These are phyloP conservation scores for Afroboletus lepidellus DNA, from an alignment of 1,284 basidiomycete genomes.

Conservation along the genomic window DNA sequence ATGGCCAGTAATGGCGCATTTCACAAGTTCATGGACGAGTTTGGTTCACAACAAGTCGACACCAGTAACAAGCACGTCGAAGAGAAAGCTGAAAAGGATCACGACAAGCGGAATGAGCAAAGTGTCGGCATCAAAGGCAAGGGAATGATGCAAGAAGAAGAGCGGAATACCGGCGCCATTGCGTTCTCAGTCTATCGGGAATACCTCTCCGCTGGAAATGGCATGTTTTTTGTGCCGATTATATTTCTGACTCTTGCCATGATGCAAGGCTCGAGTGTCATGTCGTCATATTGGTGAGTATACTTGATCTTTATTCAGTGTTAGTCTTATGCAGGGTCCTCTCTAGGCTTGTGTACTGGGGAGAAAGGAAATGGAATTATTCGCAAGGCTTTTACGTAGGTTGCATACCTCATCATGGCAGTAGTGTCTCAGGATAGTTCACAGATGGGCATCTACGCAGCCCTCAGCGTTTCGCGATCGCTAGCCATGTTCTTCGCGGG, in stretches of 20 bases:
- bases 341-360: conserved; percentile 68
- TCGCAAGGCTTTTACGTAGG: conserved; percentile 61
- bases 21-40: conserved; percentile 66
- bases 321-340: background rate
- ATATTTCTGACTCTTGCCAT: conserved; percentile 51
- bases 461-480: conserved; percentile 50
- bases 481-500: conserved; percentile 56
- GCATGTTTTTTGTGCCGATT: conserved; percentile 51
- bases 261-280: conserved; percentile 55
- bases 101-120: conserved; percentile 29
- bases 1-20: conserved; percentile 69
- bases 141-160: conserved; percentile 46
- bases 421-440: conserved; percentile 6
- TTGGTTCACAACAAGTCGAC: conserved; percentile 51
- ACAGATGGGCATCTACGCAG: conserved; percentile 70
- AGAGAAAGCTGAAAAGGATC: conserved; percentile 26
- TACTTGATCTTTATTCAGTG: conserved; percentile 9
- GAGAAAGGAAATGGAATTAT: conserved; percentile 54
- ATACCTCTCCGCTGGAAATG: conserved; percentile 61
- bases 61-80: conserved; percentile 24
- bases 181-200: conserved; percentile 49
- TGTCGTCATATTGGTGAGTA: conserved; percentile 64
- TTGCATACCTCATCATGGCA: conserved; percentile 2
- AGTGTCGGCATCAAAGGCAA: conserved; percentile 12
- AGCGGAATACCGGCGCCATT: conserved; percentile 56